phyloP scores from a whole-genome alignment of 257 asterid genomes.

The Nemophila menziesii region DNA sequence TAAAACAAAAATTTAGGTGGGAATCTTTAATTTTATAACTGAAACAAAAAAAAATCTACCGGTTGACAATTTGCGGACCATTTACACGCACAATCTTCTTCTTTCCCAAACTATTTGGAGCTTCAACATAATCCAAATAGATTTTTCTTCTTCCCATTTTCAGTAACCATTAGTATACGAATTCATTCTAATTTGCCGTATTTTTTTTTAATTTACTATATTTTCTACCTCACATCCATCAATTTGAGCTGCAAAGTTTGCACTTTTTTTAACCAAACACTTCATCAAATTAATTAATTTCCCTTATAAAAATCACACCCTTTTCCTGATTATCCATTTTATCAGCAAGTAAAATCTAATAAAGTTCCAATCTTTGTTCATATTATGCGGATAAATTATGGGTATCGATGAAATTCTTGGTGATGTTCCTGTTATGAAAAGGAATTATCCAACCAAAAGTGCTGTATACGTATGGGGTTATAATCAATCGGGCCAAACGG shows the following conservation, averaged over 20 bases:
- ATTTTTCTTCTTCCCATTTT: neutral
- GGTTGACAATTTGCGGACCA: no score
- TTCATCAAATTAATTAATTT: neutral
- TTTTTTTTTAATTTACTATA: neutral
- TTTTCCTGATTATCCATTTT: neutral
- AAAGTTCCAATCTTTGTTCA: neutral
- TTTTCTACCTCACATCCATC: neutral
- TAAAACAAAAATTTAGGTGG: no score
- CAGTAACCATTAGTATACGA: neutral
- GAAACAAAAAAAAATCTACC: no score
- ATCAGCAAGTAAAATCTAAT: neutral
- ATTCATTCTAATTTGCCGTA: neutral
- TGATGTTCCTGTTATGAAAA: constrained; percentile 30
- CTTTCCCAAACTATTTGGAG: constrained; percentile 12
- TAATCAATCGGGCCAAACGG: constrained; percentile 91
- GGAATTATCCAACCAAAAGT: constrained; percentile 55
- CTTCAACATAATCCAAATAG: neutral
- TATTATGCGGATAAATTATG: constrained; percentile 26
- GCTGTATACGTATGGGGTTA: constrained; percentile 87
- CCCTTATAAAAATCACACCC: neutral
- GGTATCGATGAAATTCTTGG: constrained; percentile 70
- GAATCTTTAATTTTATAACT: no score
- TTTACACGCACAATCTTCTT: neutral
- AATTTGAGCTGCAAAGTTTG: neutral
- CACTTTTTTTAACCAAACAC: neutral